These are phyloP conservation scores for Salix brachista DNA, from an alignment of 345 rosid genomes.

Conservation along the genomic window DNA sequence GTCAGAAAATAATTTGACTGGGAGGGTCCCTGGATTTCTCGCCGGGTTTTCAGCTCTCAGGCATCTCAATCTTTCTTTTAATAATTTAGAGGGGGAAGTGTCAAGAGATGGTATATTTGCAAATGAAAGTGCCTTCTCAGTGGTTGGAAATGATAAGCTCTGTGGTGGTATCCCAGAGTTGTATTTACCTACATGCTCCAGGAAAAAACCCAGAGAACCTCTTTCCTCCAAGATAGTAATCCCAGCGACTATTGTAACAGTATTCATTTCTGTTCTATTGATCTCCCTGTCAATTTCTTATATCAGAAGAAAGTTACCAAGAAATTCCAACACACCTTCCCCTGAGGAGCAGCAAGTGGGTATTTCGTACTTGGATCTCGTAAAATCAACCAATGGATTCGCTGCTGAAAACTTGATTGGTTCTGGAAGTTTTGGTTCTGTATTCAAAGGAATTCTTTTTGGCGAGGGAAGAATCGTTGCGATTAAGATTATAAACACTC, in stretches of 20 bases:
- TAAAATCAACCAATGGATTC: too few species aligned
- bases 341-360: not conserved
- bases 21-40: conserved; percentile 19
- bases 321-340: not conserved
- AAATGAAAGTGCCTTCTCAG: not conserved
- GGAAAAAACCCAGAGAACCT: too few species aligned
- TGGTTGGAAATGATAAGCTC: too few species aligned
- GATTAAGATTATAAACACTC: not conserved
- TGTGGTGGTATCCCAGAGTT: too few species aligned
- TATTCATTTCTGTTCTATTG: too few species aligned
- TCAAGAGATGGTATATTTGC: conserved; percentile 20
- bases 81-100: conserved; percentile 18
- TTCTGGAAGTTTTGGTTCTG: too few species aligned
- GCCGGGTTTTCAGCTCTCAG: not conserved
- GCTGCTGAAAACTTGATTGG: too few species aligned
- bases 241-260: too few species aligned
- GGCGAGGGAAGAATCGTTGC: not conserved
- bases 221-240: too few species aligned
- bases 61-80: conserved; percentile 19
- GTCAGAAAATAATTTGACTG: conserved; percentile 20
- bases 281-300: too few species aligned
- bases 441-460: not conserved
- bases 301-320: not conserved
- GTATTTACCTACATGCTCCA: too few species aligned
- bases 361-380: too few species aligned